These are phyloP conservation scores for Anastatica hierochuntica DNA, from an alignment of 345 rosid genomes.

Conservation along the genomic window DNA sequence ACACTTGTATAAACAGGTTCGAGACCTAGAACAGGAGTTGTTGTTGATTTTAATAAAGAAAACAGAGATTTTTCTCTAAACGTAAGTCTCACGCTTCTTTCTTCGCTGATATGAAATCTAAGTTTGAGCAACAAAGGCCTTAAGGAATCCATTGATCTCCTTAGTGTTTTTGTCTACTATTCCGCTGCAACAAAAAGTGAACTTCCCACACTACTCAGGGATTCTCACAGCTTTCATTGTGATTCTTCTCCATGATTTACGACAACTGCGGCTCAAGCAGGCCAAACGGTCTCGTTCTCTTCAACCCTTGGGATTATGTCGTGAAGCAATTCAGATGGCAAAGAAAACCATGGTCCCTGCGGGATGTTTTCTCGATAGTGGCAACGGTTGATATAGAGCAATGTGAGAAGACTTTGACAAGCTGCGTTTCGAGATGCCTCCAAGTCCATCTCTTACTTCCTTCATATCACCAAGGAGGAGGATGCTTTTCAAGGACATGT, in stretches of 20 bases:
- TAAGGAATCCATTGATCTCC: too few relatives aligned
- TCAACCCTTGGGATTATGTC: slow-evolving; percentile 82
- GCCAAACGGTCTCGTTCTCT: slow-evolving; percentile 83
- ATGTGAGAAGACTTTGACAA: slow-evolving; percentile 55
- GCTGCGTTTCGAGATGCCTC: slow-evolving; percentile 58
- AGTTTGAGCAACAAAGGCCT: too few relatives aligned
- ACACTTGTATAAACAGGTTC: too few relatives aligned
- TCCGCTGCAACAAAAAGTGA: too few relatives aligned
- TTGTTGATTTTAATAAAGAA: too few relatives aligned
- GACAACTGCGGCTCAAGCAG: slow-evolving; percentile 77
- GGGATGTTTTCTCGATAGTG: slow-evolving; percentile 26
- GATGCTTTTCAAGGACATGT: slow-evolving; percentile 71
- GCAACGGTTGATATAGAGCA: slow-evolving; percentile 54
- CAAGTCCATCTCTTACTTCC: slow-evolving; percentile 73
- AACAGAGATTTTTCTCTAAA: too few relatives aligned
- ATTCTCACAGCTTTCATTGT: slow-evolving; percentile 66
- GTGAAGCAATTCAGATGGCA: slow-evolving; percentile 73
- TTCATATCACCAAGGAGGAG: slow-evolving; percentile 75
- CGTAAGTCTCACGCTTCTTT: too few relatives aligned
- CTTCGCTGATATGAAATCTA: too few relatives aligned
- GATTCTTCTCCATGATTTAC: slow-evolving; percentile 81
- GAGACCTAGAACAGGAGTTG: too few relatives aligned
- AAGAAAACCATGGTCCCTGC: slow-evolving; percentile 77
- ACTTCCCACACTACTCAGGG: slow-evolving; percentile 80
- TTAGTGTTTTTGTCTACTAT: too few relatives aligned